Base-by-base conservation (phyloP, 192 early-diverging fungal species). In the Lobosporangium transversale region DNA sequence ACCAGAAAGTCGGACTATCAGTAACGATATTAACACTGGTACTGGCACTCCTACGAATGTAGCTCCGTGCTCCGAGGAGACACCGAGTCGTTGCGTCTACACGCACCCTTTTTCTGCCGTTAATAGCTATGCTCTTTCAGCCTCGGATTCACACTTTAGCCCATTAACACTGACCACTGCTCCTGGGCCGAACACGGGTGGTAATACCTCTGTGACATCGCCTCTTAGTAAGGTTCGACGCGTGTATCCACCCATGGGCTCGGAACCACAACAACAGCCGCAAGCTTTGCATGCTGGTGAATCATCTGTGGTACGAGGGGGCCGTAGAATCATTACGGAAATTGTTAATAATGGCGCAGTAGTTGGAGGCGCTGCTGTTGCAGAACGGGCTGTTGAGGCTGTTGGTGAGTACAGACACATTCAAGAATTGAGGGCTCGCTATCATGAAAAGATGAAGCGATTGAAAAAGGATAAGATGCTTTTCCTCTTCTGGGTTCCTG, bases 401-500 rank as follows among this genome's bases (percentile, higher is more conserved):
- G 76, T 70, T 14, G 61, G 67, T 0, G 67, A 79, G 62, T 65
- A 68, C 57, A 55, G 61, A 23, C 76, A 79, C 24, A 69, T 70
- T 45, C 76, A 69, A 23, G 66, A 79, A 23, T 55, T 70, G 52
- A 57, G 61, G 21, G 61, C 76, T 5, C 35, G 58, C 29, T 71
- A 83, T 50, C 59, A 68, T 33, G 57, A 78, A 68, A 80, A 76
- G 53, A 67, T 73, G 55, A 80, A 54, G 64, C 67, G 60, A 11
- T 60, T 81, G 9, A 84, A 88, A 47, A 66, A 83, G 52, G 86
- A 88, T 59, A 78, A 73, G 50, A 79, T 84, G 59, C 52, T 88
- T n/a, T 86, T 82, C 65, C 53, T 86, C 35, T 88, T 88, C 59
- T 88, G 86, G 86, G 71, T 88, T 15, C 86, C 86, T 17, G 58